A percentile compares a stretch with the other conserved stretches of the same genome.
Evolutionary conservation across 768 basidiomycete genomes (phyloP).

Genomic region (Kwoniella dejecticola): DNA sequence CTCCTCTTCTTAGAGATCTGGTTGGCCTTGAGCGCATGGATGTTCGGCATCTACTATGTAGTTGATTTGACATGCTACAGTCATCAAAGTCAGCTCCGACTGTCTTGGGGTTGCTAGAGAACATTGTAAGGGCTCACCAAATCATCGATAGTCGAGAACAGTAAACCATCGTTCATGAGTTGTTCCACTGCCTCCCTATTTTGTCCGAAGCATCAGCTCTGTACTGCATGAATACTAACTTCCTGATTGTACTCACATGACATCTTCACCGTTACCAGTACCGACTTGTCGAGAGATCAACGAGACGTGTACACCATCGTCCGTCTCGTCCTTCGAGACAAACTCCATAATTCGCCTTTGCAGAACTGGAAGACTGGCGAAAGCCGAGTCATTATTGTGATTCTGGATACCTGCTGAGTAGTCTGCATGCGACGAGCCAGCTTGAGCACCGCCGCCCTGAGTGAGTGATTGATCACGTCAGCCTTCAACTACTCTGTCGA

Average conservation of each 20-base stretch:
- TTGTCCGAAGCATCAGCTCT: not conserved
- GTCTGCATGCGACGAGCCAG: slow-evolving; percentile 18
- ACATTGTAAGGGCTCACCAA: slow-evolving; percentile 61
- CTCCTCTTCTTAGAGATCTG: too few relatives aligned
- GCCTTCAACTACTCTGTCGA: too few relatives aligned
- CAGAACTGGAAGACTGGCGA: slow-evolving; percentile 63
- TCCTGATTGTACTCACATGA: slow-evolving; percentile 65
- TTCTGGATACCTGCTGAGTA: slow-evolving; percentile 20
- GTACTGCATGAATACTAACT: not conserved
- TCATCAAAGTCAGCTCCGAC: not conserved
- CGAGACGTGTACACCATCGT: slow-evolving; percentile 74
- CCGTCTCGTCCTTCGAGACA: slow-evolving; percentile 61
- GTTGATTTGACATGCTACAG: slow-evolving; percentile 39
- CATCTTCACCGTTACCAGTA: slow-evolving; percentile 61
- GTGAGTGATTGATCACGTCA: not conserved
- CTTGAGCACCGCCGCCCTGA: slow-evolving; percentile 12
- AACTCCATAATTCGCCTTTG: slow-evolving; percentile 70
- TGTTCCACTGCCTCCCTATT: slow-evolving; percentile 70
- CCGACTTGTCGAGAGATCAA: slow-evolving; percentile 70
- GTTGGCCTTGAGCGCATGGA: too few relatives aligned
- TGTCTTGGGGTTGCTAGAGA: not conserved
- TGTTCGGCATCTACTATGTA: not conserved
- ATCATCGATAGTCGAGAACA: slow-evolving; percentile 80
- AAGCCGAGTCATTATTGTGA: slow-evolving; percentile 48
- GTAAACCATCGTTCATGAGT: slow-evolving; percentile 75